phyloP scores from a whole-genome alignment of 73 alveolate genomes.

The Breviolum minutum region DNA sequence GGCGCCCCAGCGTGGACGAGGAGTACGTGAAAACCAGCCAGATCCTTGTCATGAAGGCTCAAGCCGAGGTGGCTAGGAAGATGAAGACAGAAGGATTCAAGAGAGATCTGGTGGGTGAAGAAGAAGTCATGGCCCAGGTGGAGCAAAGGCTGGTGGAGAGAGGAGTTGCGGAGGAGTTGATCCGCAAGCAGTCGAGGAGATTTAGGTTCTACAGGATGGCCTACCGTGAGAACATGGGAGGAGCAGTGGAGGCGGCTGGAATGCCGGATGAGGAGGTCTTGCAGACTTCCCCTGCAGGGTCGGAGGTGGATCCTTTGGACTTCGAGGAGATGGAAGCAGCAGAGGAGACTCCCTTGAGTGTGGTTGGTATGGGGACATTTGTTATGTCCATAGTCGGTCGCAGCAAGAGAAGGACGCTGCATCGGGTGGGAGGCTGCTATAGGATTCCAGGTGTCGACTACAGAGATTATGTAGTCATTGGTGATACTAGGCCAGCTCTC shows the following conservation, averaged over 20 bases:
- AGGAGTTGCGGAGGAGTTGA: background rate
- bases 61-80: background rate
- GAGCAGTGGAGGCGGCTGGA: background rate
- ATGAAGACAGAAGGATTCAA: background rate
- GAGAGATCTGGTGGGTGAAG: background rate
- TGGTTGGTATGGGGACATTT: background rate
- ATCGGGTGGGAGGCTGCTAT: constrained; percentile 3
- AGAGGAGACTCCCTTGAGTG: too few species aligned
- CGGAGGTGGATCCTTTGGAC: too few species aligned
- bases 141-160: background rate
- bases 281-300: too few species aligned
- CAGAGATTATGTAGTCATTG: background rate
- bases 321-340: too few species aligned
- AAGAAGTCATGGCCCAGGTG: background rate
- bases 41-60: background rate
- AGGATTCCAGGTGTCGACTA: background rate
- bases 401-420: background rate
- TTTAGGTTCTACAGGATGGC: background rate
- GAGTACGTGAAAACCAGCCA: background rate
- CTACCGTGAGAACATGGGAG: background rate
- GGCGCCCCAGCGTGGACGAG: background rate
- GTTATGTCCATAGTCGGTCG: constrained; percentile 16
- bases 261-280: background rate
- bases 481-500: background rate
- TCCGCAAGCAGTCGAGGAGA: background rate